Evolutionary conservation across 345 rosid species (phyloP).

Genomic region (Arabis alpina): DNA sequence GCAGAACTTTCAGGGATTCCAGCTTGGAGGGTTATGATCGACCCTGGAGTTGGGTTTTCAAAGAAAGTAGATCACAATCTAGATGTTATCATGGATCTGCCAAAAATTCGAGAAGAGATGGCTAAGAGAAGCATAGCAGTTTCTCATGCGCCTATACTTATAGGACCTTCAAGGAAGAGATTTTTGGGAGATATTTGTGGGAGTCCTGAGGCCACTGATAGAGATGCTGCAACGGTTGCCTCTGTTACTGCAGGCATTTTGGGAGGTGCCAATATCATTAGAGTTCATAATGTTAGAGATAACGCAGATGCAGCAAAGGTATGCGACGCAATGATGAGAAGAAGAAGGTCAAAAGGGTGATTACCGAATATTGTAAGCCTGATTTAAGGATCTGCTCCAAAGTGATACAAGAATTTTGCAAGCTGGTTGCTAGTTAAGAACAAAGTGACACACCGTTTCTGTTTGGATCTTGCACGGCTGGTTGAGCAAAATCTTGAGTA

Average conservation of each 20-base stretch:
- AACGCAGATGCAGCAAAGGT: slow-evolving; percentile 76
- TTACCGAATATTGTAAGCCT: background rate
- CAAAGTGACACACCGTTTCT: background rate
- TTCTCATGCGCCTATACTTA: slow-evolving; percentile 72
- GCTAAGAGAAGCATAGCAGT: slow-evolving; percentile 67
- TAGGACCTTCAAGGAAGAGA: slow-evolving; percentile 88
- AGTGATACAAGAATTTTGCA: slow-evolving; percentile 3
- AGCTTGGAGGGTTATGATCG: slow-evolving; percentile 86
- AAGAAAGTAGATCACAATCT: slow-evolving; percentile 72
- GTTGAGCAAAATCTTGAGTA: slow-evolving; percentile 15
- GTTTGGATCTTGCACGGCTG: slow-evolving; percentile 14
- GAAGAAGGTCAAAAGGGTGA: slow-evolving; percentile 44
- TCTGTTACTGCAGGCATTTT: slow-evolving; percentile 67
- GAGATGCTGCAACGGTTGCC: slow-evolving; percentile 91
- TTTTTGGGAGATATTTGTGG: slow-evolving; percentile 82
- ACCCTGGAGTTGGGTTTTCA: slow-evolving; percentile 93
- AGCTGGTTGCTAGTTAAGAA: background rate
- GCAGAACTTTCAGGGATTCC: slow-evolving; percentile 85
- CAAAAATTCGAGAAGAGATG: slow-evolving; percentile 62
- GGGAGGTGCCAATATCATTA: slow-evolving; percentile 85
- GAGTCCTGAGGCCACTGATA: slow-evolving; percentile 61
- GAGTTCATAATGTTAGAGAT: slow-evolving; percentile 82
- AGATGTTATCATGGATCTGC: slow-evolving; percentile 66
- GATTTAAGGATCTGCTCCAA: background rate
- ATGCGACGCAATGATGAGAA: slow-evolving; percentile 77